Evolutionary conservation across 2,329 filamentous ascomycete genomes (phyloP).

Genomic region (Trichoderma afroharzianum): DNA sequence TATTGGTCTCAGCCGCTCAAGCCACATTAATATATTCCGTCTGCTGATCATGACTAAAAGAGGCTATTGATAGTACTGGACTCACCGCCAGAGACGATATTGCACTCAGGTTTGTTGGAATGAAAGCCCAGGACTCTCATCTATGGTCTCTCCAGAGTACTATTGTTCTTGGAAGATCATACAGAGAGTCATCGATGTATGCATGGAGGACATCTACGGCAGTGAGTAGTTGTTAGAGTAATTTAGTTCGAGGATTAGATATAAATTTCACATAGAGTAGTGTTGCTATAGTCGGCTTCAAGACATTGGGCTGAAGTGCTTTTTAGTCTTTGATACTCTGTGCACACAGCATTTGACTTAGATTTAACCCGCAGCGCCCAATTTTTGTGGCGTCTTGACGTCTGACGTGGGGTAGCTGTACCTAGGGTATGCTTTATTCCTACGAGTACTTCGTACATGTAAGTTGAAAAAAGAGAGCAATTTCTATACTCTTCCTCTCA

Average conservation of each 20-base stretch:
- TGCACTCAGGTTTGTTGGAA: neutral
- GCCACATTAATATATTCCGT: constrained; percentile 1
- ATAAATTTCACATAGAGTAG: neutral
- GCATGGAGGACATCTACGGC: neutral
- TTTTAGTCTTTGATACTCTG: no score
- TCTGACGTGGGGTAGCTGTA: neutral
- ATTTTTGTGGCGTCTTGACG: neutral
- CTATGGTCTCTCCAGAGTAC: neutral
- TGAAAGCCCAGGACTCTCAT: no score
- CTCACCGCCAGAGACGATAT: neutral
- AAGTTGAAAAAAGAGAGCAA: neutral
- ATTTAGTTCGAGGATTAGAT: neutral
- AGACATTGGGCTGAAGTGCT: neutral
- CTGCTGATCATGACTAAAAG: neutral
- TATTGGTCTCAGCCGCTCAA: constrained; percentile 8
- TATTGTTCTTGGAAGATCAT: neutral
- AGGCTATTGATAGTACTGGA: neutral
- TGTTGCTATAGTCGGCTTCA: neutral
- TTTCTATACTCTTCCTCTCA: neutral
- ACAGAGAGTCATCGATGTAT: neutral
- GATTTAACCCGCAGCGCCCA: neutral
- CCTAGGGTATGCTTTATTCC: neutral
- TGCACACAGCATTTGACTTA: neutral
- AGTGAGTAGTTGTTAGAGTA: neutral
- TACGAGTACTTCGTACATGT: neutral